Conservation (phyloP, 1,284 basidiomycete genomes). For the Athelia sp. region DNA sequence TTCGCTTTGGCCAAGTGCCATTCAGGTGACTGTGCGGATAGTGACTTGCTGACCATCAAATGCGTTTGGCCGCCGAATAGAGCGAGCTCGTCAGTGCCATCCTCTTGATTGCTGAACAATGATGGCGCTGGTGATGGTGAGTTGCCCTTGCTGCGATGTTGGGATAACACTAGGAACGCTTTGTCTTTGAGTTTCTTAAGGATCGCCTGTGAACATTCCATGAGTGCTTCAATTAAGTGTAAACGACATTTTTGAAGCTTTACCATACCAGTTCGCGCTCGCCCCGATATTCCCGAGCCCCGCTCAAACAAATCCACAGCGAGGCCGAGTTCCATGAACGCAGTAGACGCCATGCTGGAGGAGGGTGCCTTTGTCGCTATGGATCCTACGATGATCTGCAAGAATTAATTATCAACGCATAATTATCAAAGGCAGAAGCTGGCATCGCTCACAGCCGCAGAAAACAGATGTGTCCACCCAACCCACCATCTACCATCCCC, state of each 20-base stretch:
- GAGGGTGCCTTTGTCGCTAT: slow-evolving; percentile 41
- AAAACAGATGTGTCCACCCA: background rate
- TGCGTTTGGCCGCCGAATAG: slow-evolving; percentile 49
- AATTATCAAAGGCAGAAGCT: background rate
- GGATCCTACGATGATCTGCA: slow-evolving; percentile 39
- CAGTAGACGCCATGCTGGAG: slow-evolving; percentile 35
- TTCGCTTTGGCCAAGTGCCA: no score
- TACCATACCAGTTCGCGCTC: slow-evolving; percentile 37
- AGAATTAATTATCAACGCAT: no score
- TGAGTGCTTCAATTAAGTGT: background rate
- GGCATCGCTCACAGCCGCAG: background rate
- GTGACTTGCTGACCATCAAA: slow-evolving; percentile 25
- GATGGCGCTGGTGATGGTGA: slow-evolving; percentile 10
- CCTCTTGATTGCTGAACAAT: slow-evolving; percentile 25
- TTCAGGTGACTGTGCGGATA: no score
- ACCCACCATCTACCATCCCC: background rate
- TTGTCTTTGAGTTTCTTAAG: slow-evolving; percentile 36
- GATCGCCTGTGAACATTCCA: slow-evolving; percentile 20
- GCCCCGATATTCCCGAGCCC: slow-evolving; percentile 31
- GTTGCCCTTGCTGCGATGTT: slow-evolving; percentile 9
- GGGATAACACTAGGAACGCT: slow-evolving; percentile 28
- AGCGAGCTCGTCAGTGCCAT: slow-evolving; percentile 41
- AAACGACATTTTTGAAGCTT: slow-evolving; percentile 6
- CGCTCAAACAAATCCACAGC: slow-evolving; percentile 37
- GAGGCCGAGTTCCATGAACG: slow-evolving; percentile 33